Evolutionary conservation across 768 basidiomycete genomes (phyloP).

Genomic region (Suillus subalutaceus): DNA sequence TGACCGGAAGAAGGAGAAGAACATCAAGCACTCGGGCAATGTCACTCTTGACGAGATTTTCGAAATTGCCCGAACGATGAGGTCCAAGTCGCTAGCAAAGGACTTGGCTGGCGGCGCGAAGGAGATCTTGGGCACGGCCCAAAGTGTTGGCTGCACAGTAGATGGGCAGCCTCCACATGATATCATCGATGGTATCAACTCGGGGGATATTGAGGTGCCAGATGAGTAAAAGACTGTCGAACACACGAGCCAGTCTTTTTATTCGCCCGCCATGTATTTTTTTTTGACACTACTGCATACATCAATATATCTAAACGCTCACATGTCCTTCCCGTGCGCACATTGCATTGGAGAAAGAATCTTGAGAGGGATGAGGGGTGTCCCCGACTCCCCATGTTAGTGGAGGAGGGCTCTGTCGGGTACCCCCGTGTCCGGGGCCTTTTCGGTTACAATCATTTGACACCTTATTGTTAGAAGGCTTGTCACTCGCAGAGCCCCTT

Average conservation of each 20-base stretch:
- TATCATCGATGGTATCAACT: conserved; percentile 84
- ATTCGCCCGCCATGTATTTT: neutral
- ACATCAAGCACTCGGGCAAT: conserved; percentile 98
- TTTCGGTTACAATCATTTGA: too few species aligned
- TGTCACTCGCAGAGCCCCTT: too few species aligned
- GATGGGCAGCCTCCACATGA: conserved; percentile 94
- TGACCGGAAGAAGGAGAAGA: conserved; percentile 99
- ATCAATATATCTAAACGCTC: conserved; percentile 61
- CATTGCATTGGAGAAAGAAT: conserved; percentile 67
- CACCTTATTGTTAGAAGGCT: too few species aligned
- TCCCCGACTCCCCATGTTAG: too few species aligned
- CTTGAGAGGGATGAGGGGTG: conserved; percentile 52
- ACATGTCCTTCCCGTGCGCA: conserved; percentile 69
- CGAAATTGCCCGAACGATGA: conserved; percentile 96
- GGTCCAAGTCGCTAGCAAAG: conserved; percentile 91
- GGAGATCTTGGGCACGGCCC: conserved; percentile 98
- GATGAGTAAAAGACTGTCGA: conserved; percentile 61
- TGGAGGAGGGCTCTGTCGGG: too few species aligned
- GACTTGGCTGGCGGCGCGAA: conserved; percentile 86
- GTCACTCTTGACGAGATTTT: conserved; percentile 91
- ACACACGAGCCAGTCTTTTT: conserved; percentile 12
- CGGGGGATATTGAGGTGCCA: conserved; percentile 84
- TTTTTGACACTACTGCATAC: neutral
- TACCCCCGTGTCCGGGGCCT: too few species aligned
- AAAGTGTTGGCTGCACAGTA: conserved; percentile 95